A percentile compares a stretch with the other conserved stretches of the same genome.
Evolutionary conservation across 225 moss, liverwort and hornwort species (phyloP).

Genomic region (Physcomitrium patens): DNA sequence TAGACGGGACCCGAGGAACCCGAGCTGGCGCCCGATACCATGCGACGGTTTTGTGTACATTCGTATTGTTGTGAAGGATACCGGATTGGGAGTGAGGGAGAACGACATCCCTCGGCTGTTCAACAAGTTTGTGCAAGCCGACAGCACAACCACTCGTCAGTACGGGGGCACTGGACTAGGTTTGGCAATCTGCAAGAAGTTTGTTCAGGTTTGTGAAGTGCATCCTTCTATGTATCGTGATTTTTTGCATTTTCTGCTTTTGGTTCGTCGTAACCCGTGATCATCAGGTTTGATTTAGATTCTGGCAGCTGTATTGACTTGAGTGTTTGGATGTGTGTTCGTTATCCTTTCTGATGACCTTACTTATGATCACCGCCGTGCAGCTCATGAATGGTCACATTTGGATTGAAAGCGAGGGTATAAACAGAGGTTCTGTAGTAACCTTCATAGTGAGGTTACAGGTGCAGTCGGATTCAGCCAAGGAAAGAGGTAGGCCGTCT

Average conservation of each 20-base stretch:
- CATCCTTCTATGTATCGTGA: neutral
- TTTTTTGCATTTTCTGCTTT: neutral
- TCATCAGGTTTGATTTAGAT: neutral
- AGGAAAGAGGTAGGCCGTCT: conserved; percentile 44
- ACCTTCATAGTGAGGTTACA: conserved; percentile 63
- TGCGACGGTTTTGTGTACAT: conserved; percentile 50
- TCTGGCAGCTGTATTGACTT: neutral
- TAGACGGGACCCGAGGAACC: conserved; percentile 43
- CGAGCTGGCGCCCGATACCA: conserved; percentile 51
- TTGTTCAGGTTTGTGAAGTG: conserved; percentile 67
- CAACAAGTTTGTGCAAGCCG: conserved; percentile 75
- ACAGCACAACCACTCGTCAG: conserved; percentile 59
- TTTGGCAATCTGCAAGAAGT: conserved; percentile 86
- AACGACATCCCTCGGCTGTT: conserved; percentile 63
- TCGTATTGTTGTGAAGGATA: conserved; percentile 67
- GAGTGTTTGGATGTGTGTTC: neutral
- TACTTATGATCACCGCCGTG: neutral
- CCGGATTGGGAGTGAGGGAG: conserved; percentile 63
- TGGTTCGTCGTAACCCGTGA: neutral
- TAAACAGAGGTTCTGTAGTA: conserved; percentile 3
- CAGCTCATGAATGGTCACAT: conserved; percentile 37
- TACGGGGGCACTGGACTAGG: conserved; percentile 71
- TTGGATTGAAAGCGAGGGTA: conserved; percentile 26
- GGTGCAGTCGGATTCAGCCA: conserved; percentile 49
- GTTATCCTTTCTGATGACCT: neutral